Evolutionary conservation across 495 filamentous ascomycete genomes (phyloP).

Genomic region (Xylaria acuta): DNA sequence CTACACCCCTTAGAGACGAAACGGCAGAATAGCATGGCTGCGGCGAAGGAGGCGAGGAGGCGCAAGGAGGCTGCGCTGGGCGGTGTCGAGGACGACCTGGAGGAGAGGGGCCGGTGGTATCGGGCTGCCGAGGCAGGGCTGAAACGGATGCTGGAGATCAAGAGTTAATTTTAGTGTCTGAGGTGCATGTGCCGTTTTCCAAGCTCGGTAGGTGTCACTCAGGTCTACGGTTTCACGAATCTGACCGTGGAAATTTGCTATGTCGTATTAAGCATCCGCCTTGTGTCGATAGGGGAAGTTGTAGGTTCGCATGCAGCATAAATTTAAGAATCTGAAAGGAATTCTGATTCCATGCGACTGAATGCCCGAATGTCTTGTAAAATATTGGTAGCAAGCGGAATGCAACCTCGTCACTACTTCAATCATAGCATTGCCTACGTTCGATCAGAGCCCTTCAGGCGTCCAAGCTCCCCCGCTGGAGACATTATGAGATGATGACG

Average conservation of each 20-base stretch:
- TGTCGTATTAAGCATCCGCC: neutral
- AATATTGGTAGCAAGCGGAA: neutral
- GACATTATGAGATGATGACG: too few species aligned
- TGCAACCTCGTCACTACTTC: neutral
- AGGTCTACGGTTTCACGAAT: neutral
- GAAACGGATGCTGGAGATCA: constrained; percentile 65
- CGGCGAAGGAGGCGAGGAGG: constrained; percentile 79
- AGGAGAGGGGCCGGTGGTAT: constrained; percentile 84
- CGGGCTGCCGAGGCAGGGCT: constrained; percentile 72
- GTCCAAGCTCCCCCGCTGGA: too few species aligned
- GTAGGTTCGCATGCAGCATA: too few species aligned
- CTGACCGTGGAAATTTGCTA: neutral
- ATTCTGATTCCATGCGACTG: neutral
- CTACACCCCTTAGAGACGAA: constrained; percentile 72
- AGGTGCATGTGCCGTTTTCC: neutral
- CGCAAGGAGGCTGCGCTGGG: constrained; percentile 72
- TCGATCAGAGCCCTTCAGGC: too few species aligned
- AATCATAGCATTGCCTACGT: neutral
- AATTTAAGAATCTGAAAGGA: neutral
- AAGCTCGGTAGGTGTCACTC: neutral
- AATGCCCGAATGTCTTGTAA: neutral
- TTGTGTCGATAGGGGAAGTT: neutral
- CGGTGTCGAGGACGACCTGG: constrained; percentile 77
- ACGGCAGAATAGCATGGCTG: constrained; percentile 67
- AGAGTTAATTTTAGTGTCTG: constrained; percentile 18